Conservation (phyloP, 139 green algal genomes). For the Closterium sp. region DNA sequence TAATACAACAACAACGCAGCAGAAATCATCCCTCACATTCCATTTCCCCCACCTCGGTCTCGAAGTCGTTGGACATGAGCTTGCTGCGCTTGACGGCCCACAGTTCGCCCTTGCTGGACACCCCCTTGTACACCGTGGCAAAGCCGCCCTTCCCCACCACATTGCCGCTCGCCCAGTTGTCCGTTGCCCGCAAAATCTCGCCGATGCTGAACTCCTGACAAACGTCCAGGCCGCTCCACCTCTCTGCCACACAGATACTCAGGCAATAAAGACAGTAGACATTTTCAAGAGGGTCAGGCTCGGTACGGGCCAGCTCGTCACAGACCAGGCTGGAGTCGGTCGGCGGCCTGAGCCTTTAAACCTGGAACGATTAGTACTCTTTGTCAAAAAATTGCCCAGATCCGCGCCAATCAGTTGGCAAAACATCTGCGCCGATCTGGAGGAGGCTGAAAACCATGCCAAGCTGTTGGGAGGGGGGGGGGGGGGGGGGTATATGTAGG, state of each 20-base stretch:
- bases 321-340: neutral
- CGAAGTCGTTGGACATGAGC: conserved; percentile 1
- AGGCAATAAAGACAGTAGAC: neutral
- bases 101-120: neutral
- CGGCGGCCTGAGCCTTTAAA: no score
- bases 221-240: conserved; percentile 1
- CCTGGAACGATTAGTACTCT: no score
- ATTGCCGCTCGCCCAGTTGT: neutral
- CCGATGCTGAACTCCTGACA: neutral
- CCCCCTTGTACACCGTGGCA: conserved; percentile 23
- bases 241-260: neutral
- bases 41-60: neutral
- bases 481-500: no score
- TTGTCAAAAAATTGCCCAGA: no score
- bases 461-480: no score
- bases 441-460: no score
- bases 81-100: conserved; percentile 22
- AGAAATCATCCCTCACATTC: no score
- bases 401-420: no score
- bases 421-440: no score
- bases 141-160: conserved; percentile 27
- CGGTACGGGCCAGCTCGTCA: neutral
- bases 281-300: conserved; percentile 5
- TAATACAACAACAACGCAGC: no score
- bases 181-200: conserved; percentile 14